Evolutionary conservation across 2,329 filamentous ascomycete genomes (phyloP).

Genomic region (Pseudocercospora fuligena): DNA sequence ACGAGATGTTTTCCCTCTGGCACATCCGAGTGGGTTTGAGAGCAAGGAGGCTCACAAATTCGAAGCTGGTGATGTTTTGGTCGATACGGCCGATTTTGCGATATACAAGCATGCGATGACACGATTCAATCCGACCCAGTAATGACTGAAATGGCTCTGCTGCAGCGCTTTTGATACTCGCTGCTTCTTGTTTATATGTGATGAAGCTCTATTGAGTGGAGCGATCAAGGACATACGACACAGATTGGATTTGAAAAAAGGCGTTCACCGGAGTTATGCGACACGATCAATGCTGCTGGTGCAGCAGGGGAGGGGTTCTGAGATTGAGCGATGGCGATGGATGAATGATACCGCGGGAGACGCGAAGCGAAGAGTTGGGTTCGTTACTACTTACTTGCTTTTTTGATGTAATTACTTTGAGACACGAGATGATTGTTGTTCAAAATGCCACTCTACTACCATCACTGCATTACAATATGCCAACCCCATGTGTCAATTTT

Average conservation of each 20-base stretch:
- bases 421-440: neutral
- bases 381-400: constrained; percentile 1
- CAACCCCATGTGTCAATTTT: too few species aligned
- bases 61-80: neutral
- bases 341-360: too few species aligned
- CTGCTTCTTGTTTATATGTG: constrained; percentile 10
- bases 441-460: too few species aligned
- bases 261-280: neutral
- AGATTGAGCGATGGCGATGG: too few species aligned
- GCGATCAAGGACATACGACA: neutral
- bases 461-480: too few species aligned
- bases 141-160: neutral
- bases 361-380: too few species aligned
- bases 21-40: too few species aligned
- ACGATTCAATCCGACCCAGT: neutral
- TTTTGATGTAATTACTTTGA: neutral
- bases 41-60: neutral
- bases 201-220: constrained; percentile 9
- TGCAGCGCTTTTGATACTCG: neutral
- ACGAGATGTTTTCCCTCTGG: neutral
- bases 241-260: neutral
- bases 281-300: too few species aligned
- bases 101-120: neutral
- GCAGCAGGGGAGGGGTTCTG: too few species aligned
- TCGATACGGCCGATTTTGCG: neutral